Base-by-base conservation (phyloP, 768 basidiomycete genomes). In the Psilocybe sp. region DNA sequence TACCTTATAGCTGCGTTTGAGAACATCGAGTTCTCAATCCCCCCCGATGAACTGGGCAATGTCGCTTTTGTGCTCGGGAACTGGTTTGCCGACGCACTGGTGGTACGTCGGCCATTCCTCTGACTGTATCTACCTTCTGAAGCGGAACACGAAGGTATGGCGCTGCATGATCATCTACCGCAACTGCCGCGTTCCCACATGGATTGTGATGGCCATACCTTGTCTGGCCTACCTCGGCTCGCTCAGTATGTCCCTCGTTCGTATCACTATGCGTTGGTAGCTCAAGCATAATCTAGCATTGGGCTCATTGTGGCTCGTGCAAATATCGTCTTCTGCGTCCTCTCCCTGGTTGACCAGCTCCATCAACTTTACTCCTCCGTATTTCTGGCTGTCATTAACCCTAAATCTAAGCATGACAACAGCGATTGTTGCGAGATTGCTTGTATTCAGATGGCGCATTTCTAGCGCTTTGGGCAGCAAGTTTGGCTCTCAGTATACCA, bases 371-470 rank as follows among this genome's bases (percentile, higher is more conserved):
- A 59, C 52, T n/a, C 43, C 59, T 4, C 61, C 65, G 34, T 69
- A 65, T 52, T 69, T 59, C 41, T 40, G 56, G 13, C 40, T 67
- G 10, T 57, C 67, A 4, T 46, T 60, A 9, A 43, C 58, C 4
- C 39, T 64, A 11, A 69, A 69, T 53, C 56, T 67, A 12, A 23
- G 63, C 11, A 50, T 69, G 46, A 67, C 68, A 2, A 0, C 60
- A n/a, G 53, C 63, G 23, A 69, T 69, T 31, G 52, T 53, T 28
- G 20, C 43, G 15, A 62, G 65, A 2, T 58, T 69, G 1, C 36
- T 61, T 6, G 33, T 67, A 1, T 46, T 60, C 41, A 52, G 62
- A 14, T 49, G 53, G 33, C 36, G 43, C 20, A 59, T 56, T 31
- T 51, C 19, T 1, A 39, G 37, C 3, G 34, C 37, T 28, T 15